Evolutionary conservation across 139 green algal species (phyloP), one percentile per base, ranked within the genome.

Genomic region (Diplosphaera chodatii): DNA sequence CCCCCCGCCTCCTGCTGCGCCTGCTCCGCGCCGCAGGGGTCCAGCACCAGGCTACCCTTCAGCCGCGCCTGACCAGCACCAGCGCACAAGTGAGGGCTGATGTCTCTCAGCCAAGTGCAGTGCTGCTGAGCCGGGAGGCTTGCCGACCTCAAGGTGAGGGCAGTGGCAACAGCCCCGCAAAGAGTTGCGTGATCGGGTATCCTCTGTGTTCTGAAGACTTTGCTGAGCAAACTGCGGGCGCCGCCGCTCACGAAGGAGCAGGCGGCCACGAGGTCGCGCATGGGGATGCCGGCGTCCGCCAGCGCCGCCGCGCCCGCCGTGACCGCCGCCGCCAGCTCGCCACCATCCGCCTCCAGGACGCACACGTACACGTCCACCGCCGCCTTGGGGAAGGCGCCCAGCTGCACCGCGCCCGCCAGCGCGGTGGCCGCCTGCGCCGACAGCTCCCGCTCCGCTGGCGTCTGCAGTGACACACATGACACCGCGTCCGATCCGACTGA

Each of bases 261-360:
- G 8, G 86, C 82, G 4, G 84, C 65, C 1, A 93, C 85, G 1
- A 95, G 63, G 74, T 94, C 89, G 31, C 76, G 74, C 78, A 94
- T 75, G 56, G 85, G 78, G 1, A 95, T 80, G 10, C 90, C 88
- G 3, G 90, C 89, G 41, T 94, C 82, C 4, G 88, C 88, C 33
- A 95, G 68, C 20, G 90, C 90, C 70, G 91, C 55, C 2, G 81
- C 79, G 20, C 87, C 90, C 23, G 80, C 84, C 1, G 79, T 85
- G 62, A 85, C 82, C 3, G 77, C 70, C 16, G 83, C 80, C 4
- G 82, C 81, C 33, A 84, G 68, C 68, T 88, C 85, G 23, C 72
- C 68, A 22, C 90, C 90, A 0, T 83, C 90, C 5, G 77, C 75
- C 77, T 95, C 83, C 63, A 95, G 79, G 28, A 95, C 70, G 48